phyloP scores from a whole-genome alignment of 441 rosid species.

The Gossypium trilobum region DNA sequence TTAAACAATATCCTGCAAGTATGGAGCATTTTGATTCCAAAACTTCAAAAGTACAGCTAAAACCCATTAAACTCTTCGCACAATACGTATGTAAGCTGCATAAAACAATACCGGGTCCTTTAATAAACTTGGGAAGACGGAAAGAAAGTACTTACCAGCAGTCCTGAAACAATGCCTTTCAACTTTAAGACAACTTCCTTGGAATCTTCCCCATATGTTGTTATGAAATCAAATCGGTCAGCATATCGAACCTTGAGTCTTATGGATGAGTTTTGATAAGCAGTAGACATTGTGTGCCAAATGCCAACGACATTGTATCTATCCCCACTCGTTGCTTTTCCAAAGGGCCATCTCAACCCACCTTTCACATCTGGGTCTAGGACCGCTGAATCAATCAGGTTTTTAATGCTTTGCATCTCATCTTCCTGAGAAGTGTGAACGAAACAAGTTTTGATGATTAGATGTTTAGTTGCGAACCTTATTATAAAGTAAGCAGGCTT shows the following conservation, averaged over 20 bases:
- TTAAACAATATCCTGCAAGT: neutral
- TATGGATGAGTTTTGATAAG: conserved; percentile 28
- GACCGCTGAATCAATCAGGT: conserved; percentile 41
- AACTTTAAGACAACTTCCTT: conserved; percentile 37
- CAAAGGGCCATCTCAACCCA: conserved; percentile 54
- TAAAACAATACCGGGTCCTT: neutral
- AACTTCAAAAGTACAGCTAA: neutral
- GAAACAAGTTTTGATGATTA: neutral
- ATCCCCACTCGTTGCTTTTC: conserved; percentile 30
- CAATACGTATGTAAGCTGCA: neutral
- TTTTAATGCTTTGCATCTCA: conserved; percentile 33
- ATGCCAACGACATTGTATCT: conserved; percentile 37
- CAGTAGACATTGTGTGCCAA: conserved; percentile 33
- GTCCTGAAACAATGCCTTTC: conserved; percentile 29
- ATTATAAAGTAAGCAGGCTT: neutral
- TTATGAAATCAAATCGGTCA: conserved; percentile 41
- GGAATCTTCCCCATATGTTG: conserved; percentile 27
- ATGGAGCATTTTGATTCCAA: neutral
- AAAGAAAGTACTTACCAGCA: conserved; percentile 24
- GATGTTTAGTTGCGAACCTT: neutral
- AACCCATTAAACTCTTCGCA: neutral
- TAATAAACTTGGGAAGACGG: neutral
- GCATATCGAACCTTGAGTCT: conserved; percentile 42
- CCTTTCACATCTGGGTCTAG: conserved; percentile 50
- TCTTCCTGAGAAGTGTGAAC: conserved; percentile 34